Evolutionary conservation across 2,329 filamentous ascomycete genomes (phyloP).

Genomic region (Knufia fluminis): DNA sequence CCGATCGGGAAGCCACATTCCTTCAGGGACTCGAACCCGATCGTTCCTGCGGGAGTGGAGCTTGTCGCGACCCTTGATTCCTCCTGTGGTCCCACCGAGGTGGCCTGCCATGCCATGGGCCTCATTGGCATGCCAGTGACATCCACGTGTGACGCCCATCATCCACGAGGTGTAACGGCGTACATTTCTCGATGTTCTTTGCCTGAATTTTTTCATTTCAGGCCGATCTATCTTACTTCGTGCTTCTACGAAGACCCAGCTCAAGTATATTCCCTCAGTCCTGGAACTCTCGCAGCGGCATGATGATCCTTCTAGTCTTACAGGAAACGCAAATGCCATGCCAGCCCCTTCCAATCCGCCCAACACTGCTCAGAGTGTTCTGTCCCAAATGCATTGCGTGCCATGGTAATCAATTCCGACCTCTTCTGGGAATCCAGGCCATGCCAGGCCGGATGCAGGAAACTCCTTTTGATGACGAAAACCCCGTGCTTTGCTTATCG

Average conservation of each 20-base stretch:
- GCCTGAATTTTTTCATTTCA: neutral
- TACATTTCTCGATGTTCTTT: too few species aligned
- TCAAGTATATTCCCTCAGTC: neutral
- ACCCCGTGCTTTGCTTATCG: neutral
- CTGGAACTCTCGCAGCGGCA: neutral
- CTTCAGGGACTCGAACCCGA: neutral
- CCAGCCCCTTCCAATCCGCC: neutral
- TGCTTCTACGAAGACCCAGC: neutral
- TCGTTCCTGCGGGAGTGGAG: neutral
- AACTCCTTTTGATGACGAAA: neutral
- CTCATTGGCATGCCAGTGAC: too few species aligned
- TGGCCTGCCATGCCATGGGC: too few species aligned
- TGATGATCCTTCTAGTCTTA: neutral
- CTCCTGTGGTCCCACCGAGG: too few species aligned
- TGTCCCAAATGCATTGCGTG: neutral
- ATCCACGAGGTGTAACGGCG: too few species aligned
- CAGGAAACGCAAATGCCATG: conserved; percentile 3
- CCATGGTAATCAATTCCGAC: too few species aligned
- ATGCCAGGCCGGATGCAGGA: neutral
- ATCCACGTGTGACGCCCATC: too few species aligned
- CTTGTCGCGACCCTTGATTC: neutral
- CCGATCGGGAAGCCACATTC: conserved; percentile 2
- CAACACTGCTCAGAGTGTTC: neutral
- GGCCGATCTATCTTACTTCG: too few species aligned
- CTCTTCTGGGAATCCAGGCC: neutral